These are phyloP conservation scores for Sarcodon sp. DNA, from an alignment of 768 basidiomycete species.

Conservation along the genomic window DNA sequence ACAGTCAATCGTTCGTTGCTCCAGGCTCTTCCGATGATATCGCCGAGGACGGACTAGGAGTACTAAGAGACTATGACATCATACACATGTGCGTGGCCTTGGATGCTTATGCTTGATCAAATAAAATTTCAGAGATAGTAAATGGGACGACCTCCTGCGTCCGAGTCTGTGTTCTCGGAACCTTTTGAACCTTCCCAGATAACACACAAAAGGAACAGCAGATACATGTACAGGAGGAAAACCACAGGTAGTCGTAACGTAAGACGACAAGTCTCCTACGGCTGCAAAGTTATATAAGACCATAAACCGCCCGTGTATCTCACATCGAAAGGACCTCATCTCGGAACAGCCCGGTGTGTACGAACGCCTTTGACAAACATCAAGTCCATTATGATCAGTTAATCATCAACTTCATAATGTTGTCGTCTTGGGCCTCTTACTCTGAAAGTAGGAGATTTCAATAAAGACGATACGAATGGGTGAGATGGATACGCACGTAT, in stretches of 20 bases:
- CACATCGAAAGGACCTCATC: neutral
- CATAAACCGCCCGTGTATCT: neutral
- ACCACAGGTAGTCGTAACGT: slow-evolving; percentile 16
- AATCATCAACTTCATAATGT: slow-evolving; percentile 7
- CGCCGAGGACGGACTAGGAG: too few relatives aligned
- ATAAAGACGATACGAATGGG: neutral
- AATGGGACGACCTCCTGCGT: slow-evolving; percentile 7
- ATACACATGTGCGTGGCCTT: too few relatives aligned
- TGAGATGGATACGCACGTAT: slow-evolving; percentile 48
- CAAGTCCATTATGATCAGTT: neutral
- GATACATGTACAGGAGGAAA: slow-evolving; percentile 16
- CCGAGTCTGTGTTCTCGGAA: slow-evolving; percentile 13
- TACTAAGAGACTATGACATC: too few relatives aligned
- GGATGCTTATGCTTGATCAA: too few relatives aligned
- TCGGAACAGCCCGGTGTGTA: neutral
- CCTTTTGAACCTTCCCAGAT: slow-evolving; percentile 16
- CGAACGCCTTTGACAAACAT: slow-evolving; percentile 4
- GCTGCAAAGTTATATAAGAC: neutral
- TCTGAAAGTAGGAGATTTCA: slow-evolving; percentile 8
- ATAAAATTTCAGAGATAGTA: neutral
- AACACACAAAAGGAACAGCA: slow-evolving; percentile 13
- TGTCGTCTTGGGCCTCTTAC: slow-evolving; percentile 22
- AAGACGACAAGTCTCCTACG: slow-evolving; percentile 3
- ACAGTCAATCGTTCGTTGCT: too few relatives aligned
- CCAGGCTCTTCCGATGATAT: too few relatives aligned